Conservation (phyloP, 768 basidiomycete genomes). For the Gyrodon lividus region DNA sequence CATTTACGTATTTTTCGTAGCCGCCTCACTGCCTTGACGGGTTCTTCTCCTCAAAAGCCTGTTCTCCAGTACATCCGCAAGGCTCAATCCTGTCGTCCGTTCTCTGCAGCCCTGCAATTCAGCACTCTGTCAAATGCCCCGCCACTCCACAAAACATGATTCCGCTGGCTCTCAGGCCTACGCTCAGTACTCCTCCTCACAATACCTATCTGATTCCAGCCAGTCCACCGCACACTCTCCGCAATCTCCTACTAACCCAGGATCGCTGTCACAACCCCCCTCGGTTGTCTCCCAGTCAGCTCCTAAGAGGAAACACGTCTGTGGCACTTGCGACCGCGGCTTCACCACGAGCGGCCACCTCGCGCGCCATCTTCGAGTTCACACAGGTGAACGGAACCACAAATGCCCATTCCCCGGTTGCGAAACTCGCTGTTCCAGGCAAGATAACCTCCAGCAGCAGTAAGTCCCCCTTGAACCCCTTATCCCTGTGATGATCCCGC, state of each 20-base stretch:
- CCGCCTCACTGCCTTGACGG: slow-evolving; percentile 35
- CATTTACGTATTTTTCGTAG: slow-evolving; percentile 34
- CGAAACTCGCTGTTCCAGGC: slow-evolving; percentile 84
- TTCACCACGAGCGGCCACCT: slow-evolving; percentile 92
- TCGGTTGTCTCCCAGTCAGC: background rate
- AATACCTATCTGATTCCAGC: slow-evolving; percentile 28
- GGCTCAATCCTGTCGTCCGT: slow-evolving; percentile 22
- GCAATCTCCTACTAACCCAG: slow-evolving; percentile 8
- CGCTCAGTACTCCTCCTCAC: slow-evolving; percentile 20
- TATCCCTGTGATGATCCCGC: slow-evolving; percentile 2
- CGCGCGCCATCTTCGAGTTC: slow-evolving; percentile 83
- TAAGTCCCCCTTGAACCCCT: slow-evolving; percentile 11
- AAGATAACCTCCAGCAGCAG: slow-evolving; percentile 74
- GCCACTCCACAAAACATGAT: slow-evolving; percentile 31
- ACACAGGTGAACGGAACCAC: slow-evolving; percentile 91
- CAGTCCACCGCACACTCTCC: slow-evolving; percentile 15
- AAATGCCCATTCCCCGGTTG: slow-evolving; percentile 95
- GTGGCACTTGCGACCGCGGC: slow-evolving; percentile 67
- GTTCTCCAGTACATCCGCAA: slow-evolving; percentile 25
- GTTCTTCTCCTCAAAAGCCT: slow-evolving; percentile 35
- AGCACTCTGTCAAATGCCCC: slow-evolving; percentile 25
- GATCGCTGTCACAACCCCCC: slow-evolving; percentile 6
- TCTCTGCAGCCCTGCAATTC: slow-evolving; percentile 29
- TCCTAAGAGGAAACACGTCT: slow-evolving; percentile 52
- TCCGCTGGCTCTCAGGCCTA: slow-evolving; percentile 12